Evolutionary conservation across 2,329 filamentous ascomycete species (phyloP).

Genomic region (Ampelomyces quisqualis): DNA sequence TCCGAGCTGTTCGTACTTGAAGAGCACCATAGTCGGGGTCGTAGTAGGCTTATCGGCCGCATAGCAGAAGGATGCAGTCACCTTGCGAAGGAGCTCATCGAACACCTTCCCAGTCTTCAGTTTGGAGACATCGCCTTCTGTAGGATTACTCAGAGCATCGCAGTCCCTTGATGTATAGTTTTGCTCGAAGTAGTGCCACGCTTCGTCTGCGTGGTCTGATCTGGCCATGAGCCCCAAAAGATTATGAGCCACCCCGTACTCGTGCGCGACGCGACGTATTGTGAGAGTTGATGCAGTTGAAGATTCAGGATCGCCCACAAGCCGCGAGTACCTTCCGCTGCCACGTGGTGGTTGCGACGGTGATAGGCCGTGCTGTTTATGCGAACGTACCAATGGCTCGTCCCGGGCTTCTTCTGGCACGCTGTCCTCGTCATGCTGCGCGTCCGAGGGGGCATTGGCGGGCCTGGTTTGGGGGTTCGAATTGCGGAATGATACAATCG

Average conservation of each 20-base stretch:
- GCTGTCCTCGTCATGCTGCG: conserved; percentile 8
- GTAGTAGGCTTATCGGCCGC: conserved; percentile 7
- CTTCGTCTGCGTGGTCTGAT: conserved; percentile 11
- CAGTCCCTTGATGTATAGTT: conserved; percentile 34
- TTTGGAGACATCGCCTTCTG: conserved; percentile 18
- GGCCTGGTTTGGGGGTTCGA: conserved; percentile 9
- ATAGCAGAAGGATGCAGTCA: conserved; percentile 21
- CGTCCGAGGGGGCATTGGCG: conserved; percentile 8
- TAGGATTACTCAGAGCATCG: conserved; percentile 27
- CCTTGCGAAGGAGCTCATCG: conserved; percentile 13
- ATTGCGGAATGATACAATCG: conserved; percentile 33
- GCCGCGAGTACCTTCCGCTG: conserved; percentile 20
- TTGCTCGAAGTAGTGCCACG: conserved; percentile 32
- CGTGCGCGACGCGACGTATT: too few relatives aligned
- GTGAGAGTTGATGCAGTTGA: too few relatives aligned
- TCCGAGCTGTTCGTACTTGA: conserved; percentile 34
- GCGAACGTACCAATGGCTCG: conserved; percentile 2
- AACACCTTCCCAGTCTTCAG: conserved; percentile 28
- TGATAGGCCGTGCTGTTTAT: neutral
- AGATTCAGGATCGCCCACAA: conserved; percentile 6
- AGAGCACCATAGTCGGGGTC: conserved; percentile 29
- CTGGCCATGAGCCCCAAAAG: conserved; percentile 7
- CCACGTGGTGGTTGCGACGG: neutral
- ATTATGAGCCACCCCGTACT: too few relatives aligned
- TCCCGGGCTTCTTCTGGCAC: neutral